phyloP scores from a whole-genome alignment of 352 stramenopile genomes.

The Thalassiosira tumida region DNA sequence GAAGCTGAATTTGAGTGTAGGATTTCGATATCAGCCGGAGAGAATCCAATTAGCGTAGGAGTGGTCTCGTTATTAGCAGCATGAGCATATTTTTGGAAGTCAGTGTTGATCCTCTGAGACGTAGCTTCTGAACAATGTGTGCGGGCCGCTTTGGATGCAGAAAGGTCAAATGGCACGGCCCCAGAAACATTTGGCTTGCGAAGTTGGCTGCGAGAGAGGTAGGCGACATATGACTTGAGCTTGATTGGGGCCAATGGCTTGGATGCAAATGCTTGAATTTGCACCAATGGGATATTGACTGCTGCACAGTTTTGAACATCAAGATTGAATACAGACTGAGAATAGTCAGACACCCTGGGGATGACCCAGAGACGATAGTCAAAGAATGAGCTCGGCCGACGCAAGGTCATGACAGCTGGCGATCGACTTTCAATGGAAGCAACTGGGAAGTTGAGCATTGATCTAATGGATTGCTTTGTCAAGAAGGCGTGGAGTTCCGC shows the following conservation, averaged over 20 bases:
- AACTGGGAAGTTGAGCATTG: slow-evolving; percentile 88
- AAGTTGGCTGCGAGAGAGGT: slow-evolving; percentile 86
- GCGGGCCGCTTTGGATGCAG: slow-evolving; percentile 92
- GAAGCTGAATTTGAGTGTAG: slow-evolving; percentile 87
- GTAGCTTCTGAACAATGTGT: slow-evolving; percentile 96
- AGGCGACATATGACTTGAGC: slow-evolving; percentile 89
- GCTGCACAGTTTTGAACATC: slow-evolving; percentile 89
- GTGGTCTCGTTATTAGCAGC: slow-evolving; percentile 89
- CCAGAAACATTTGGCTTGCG: slow-evolving; percentile 85
- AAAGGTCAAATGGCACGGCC: slow-evolving; percentile 95
- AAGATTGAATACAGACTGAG: slow-evolving; percentile 86
- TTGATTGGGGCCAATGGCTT: slow-evolving; percentile 90
- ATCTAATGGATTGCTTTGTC: slow-evolving; percentile 86
- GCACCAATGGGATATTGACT: slow-evolving; percentile 90
- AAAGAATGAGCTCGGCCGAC: slow-evolving; percentile 88
- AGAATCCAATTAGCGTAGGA: slow-evolving; percentile 90
- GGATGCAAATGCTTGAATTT: slow-evolving; percentile 90
- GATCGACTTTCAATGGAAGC: slow-evolving; percentile 81
- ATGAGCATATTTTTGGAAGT: slow-evolving; percentile 93
- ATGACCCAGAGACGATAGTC: slow-evolving; percentile 92
- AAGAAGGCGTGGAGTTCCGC: slow-evolving; percentile 90
- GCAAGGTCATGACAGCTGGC: slow-evolving; percentile 89
- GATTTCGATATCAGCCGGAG: slow-evolving; percentile 87
- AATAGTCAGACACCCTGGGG: slow-evolving; percentile 91
- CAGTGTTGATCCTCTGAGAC: slow-evolving; percentile 93